Conservation (phyloP, 441 rosid genomes). For the Gossypium gossypioides region DNA sequence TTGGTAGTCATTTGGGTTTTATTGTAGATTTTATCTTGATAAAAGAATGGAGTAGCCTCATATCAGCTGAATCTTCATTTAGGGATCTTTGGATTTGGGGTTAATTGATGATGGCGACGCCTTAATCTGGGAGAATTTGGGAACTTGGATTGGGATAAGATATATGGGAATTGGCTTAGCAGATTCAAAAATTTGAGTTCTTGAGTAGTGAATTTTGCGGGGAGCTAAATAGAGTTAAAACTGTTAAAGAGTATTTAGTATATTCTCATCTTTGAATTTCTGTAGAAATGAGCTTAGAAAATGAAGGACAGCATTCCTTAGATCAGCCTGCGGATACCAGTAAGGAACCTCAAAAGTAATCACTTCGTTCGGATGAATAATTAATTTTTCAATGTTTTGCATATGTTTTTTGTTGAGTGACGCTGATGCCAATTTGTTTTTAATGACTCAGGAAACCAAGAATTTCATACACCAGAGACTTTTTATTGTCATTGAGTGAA, state of each 20-base stretch:
- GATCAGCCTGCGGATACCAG: slow-evolving; percentile 31
- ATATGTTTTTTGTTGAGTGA: neutral
- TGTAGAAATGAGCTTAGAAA: slow-evolving; percentile 54
- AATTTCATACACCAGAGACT: slow-evolving; percentile 55
- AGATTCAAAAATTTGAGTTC: neutral
- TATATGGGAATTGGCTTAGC: slow-evolving; percentile 9
- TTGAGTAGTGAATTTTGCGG: slow-evolving; percentile 10
- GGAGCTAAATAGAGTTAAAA: neutral
- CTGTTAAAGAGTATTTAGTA: slow-evolving; percentile 4
- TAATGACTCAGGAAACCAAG: slow-evolving; percentile 47
- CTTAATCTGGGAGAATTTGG: neutral
- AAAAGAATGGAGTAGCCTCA: slow-evolving; percentile 29
- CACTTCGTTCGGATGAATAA: slow-evolving; percentile 9
- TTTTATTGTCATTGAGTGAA: slow-evolving; percentile 60
- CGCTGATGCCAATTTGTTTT: neutral
- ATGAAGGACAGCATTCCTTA: slow-evolving; percentile 30
- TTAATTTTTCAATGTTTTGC: neutral
- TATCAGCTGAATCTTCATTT: slow-evolving; percentile 16
- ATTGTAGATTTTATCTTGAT: slow-evolving; percentile 28
- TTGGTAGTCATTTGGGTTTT: slow-evolving; percentile 4
- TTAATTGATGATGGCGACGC: slow-evolving; percentile 15
- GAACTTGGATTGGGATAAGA: neutral
- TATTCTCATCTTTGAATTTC: slow-evolving; percentile 2
- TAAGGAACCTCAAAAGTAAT: slow-evolving; percentile 35
- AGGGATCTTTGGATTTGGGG: slow-evolving; percentile 10